These are phyloP conservation scores for Tetrapisispora fleetii DNA, from an alignment of 805 yeast species.

Conservation along the genomic window DNA sequence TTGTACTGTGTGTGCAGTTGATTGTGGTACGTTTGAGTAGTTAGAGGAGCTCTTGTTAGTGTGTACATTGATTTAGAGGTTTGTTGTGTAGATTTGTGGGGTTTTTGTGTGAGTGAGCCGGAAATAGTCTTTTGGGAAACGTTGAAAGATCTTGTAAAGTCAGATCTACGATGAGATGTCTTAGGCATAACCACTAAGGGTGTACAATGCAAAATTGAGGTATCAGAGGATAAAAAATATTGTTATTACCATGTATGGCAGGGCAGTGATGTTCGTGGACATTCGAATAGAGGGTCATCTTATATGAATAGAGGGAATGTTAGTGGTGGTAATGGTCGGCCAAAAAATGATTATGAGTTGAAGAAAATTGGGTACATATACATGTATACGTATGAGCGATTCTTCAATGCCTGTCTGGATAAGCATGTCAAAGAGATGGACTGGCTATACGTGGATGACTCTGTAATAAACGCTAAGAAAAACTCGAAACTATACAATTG, in stretches of 20 bases:
- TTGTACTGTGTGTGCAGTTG: too few relatives aligned
- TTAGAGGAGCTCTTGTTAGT: too few relatives aligned
- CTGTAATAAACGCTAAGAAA: not conserved
- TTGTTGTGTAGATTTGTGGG: too few relatives aligned
- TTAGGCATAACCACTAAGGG: conserved; percentile 3
- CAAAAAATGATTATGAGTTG: not conserved
- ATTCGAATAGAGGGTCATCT: not conserved
- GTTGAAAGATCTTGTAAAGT: not conserved
- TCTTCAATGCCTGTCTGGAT: conserved; percentile 3
- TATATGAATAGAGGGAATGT: too few relatives aligned
- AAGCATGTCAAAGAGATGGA: not conserved
- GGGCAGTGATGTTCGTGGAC: too few relatives aligned
- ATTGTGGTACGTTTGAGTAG: too few relatives aligned
- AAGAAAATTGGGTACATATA: conserved; percentile 2
- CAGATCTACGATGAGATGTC: conserved; percentile 1
- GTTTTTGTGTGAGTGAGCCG: too few relatives aligned
- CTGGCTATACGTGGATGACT: conserved; percentile 1
- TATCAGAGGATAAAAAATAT: not conserved
- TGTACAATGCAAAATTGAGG: not conserved
- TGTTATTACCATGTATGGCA: not conserved
- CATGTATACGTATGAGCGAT: conserved; percentile 3
- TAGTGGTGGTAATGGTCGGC: not conserved
- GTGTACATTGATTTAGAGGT: too few relatives aligned
- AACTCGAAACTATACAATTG: conserved; percentile 9
- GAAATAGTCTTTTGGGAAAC: too few relatives aligned